These are phyloP conservation scores for Diaporthe batatas DNA, from an alignment of 2,329 filamentous ascomycete genomes.

Conservation along the genomic window DNA sequence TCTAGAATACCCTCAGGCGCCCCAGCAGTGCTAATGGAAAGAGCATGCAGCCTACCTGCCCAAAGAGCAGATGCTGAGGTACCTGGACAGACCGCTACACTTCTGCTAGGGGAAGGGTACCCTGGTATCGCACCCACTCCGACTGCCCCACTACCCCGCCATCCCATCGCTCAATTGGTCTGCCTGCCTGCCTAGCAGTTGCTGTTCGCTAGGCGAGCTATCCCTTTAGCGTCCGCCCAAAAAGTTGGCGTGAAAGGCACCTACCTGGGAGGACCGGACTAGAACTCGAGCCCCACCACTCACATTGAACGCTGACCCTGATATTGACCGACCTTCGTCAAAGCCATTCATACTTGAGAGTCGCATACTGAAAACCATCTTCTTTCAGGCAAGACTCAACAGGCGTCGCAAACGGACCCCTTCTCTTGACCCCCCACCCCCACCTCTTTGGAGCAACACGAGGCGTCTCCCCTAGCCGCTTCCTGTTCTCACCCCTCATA, in stretches of 20 bases:
- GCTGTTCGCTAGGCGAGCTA: background rate
- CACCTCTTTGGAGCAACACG: background rate
- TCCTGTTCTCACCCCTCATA: background rate
- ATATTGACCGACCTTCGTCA: conserved; percentile 15
- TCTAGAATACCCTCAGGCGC: background rate
- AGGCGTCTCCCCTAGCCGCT: background rate
- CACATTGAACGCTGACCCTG: conserved; percentile 4
- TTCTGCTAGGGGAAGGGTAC: background rate
- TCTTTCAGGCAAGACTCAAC: conserved; percentile 15
- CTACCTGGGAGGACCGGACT: background rate
- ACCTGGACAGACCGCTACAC: background rate
- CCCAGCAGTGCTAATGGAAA: background rate
- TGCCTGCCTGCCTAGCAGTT: conserved; percentile 16
- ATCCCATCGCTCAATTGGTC: conserved; percentile 14
- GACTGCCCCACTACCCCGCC: conserved; percentile 30
- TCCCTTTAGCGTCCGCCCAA: conserved; percentile 13
- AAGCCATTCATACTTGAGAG: conserved; percentile 9
- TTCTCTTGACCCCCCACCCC: background rate
- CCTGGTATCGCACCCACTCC: background rate
- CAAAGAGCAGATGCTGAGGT: background rate
- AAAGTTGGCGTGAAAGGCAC: conserved; percentile 22
- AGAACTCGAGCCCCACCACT: conserved; percentile 34
- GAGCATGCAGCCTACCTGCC: background rate
- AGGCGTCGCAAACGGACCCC: conserved; percentile 5
- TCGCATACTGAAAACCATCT: conserved; percentile 14